Conservation (phyloP, 192 early-diverging fungal genomes). For the Paraglomus occultum region DNA sequence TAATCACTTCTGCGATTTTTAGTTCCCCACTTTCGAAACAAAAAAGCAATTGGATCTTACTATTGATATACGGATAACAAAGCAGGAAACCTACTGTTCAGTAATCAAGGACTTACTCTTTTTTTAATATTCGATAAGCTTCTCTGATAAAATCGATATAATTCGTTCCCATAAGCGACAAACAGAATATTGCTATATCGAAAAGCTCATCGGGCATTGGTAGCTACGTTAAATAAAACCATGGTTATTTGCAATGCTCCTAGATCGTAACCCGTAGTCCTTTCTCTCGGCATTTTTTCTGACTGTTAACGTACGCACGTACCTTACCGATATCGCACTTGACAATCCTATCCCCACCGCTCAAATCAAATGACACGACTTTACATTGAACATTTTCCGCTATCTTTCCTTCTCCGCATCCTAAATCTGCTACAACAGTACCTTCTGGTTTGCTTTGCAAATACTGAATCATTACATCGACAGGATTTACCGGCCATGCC, state of each 20-base stretch:
- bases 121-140: slow-evolving; percentile 81
- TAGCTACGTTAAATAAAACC: slow-evolving; percentile 36
- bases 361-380: slow-evolving; percentile 88
- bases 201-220: slow-evolving; percentile 65
- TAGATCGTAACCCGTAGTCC: slow-evolving; percentile 16
- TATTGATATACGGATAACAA: not conserved
- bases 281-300: not conserved
- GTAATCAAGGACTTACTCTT: slow-evolving; percentile 45
- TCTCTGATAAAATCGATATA: slow-evolving; percentile 89
- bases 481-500: slow-evolving; percentile 91
- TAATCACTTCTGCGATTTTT: slow-evolving; percentile 92
- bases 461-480: slow-evolving; percentile 77
- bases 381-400: slow-evolving; percentile 65
- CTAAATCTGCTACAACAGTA: slow-evolving; percentile 84
- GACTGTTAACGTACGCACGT: slow-evolving; percentile 11
- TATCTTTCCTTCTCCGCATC: slow-evolving; percentile 94
- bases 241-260: not conserved
- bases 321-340: slow-evolving; percentile 92
- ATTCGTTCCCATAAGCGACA: slow-evolving; percentile 97
- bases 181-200: slow-evolving; percentile 87
- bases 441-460: slow-evolving; percentile 51
- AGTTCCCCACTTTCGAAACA: slow-evolving; percentile 68
- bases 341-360: slow-evolving; percentile 72
- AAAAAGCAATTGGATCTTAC: not conserved
- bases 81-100: not conserved